These are phyloP conservation scores for Lentinula aciculospora DNA, from an alignment of 768 basidiomycete species.

Conservation along the genomic window DNA sequence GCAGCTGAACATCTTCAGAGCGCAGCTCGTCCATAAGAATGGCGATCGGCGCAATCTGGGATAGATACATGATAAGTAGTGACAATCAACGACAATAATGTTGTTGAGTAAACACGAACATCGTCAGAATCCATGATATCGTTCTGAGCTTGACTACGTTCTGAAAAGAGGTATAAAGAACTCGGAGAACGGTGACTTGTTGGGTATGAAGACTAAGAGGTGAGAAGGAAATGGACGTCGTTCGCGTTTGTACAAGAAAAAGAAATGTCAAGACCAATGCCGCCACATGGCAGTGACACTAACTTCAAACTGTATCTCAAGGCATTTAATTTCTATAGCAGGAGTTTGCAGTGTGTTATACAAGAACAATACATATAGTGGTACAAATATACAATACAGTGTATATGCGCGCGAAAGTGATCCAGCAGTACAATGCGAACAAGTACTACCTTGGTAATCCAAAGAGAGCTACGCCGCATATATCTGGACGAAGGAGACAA, in stretches of 20 bases:
- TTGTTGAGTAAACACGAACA: constrained; percentile 39
- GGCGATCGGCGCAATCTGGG: constrained; percentile 87
- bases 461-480: too few species aligned
- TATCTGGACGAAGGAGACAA: too few species aligned
- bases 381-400: neutral
- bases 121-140: constrained; percentile 69
- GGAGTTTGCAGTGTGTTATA: neutral
- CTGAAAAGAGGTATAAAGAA: neutral
- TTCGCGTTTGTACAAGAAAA: neutral
- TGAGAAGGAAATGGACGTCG: neutral
- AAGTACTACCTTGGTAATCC: too few species aligned
- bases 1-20: constrained; percentile 94
- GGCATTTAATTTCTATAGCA: neutral
- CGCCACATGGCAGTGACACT: neutral
- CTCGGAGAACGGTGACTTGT: neutral
- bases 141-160: neutral
- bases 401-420: too few species aligned
- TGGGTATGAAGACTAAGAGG: neutral
- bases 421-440: too few species aligned
- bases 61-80: constrained; percentile 12
- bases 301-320: neutral
- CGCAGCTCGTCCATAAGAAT: constrained; percentile 97
- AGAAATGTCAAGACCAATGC: neutral
- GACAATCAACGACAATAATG: constrained; percentile 16
- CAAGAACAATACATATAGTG: neutral